phyloP scores from a whole-genome alignment of 495 filamentous ascomycete species.

The Venustampulla echinocandica region DNA sequence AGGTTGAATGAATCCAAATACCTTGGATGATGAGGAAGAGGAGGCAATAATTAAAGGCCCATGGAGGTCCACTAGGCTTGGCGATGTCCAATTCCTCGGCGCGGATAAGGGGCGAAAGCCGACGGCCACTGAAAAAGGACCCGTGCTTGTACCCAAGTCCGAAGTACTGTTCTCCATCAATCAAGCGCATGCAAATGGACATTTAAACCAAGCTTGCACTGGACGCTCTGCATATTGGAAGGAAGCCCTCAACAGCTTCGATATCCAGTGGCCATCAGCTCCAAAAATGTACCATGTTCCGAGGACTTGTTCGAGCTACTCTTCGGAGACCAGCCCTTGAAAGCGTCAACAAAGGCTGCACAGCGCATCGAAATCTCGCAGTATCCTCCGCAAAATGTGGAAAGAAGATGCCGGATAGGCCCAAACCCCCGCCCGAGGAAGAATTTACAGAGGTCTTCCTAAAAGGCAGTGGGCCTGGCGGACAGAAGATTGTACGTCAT shows the following conservation, averaged over 20 bases:
- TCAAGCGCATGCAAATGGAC: no score
- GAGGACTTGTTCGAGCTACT: conserved; percentile 14
- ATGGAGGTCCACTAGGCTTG: no score
- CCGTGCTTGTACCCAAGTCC: no score
- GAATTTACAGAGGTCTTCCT: conserved; percentile 81
- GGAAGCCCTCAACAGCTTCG: no score
- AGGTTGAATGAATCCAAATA: not conserved
- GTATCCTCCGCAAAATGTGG: conserved; percentile 16
- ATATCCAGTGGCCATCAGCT: no score
- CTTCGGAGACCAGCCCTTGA: not conserved
- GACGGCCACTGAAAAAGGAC: no score
- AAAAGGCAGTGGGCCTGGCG: conserved; percentile 86
- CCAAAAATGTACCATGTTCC: conserved; percentile 24
- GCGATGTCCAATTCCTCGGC: no score
- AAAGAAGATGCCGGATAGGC: conserved; percentile 54
- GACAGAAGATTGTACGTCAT: conserved; percentile 75
- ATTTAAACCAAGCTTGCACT: no score
- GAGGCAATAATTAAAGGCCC: no score
- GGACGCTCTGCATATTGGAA: no score
- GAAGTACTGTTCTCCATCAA: no score
- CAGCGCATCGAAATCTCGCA: conserved; percentile 11
- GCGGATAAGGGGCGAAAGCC: no score
- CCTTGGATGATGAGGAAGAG: not conserved
- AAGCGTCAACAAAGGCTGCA: not conserved
- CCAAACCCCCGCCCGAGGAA: conserved; percentile 60